Evolutionary conservation across 441 rosid species (phyloP).

Genomic region (Hypseocharis bilobata): DNA sequence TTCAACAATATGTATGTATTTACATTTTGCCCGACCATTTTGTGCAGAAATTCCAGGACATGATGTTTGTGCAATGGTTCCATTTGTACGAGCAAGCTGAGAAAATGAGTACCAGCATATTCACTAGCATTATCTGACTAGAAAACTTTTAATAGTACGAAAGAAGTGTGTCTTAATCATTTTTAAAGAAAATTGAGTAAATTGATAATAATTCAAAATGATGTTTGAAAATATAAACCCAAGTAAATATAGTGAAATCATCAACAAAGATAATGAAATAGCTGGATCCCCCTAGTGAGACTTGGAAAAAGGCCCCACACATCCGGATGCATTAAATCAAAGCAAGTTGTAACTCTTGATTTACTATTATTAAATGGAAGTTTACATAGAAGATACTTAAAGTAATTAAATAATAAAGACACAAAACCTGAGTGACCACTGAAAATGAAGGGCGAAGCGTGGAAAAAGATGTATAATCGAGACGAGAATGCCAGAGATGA

Average conservation of each 20-base stretch:
- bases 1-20: slow-evolving; percentile 13
- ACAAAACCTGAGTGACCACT: neutral
- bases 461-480: neutral
- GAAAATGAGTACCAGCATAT: neutral
- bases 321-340: slow-evolving; percentile 6
- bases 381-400: neutral
- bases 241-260: slow-evolving; percentile 4
- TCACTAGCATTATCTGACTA: neutral
- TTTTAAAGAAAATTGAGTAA: slow-evolving; percentile 2
- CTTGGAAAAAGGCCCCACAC: neutral
- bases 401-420: no score
- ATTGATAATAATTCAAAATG: slow-evolving; percentile 3
- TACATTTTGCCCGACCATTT: slow-evolving; percentile 14
- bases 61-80: slow-evolving; percentile 1
- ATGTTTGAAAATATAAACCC: slow-evolving; percentile 5
- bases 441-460: neutral
- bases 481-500: neutral
- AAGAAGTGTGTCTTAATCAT: slow-evolving; percentile 4
- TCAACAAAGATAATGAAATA: slow-evolving; percentile 5
- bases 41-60: slow-evolving; percentile 12
- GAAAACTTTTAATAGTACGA: neutral
- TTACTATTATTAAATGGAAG: neutral
- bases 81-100: neutral
- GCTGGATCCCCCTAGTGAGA: neutral
- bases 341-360: neutral